A percentile compares a stretch with the other conserved stretches of the same genome.
Evolutionary conservation across 306 rosid genomes (phyloP).

Genomic region (Cucurbita moschata): DNA sequence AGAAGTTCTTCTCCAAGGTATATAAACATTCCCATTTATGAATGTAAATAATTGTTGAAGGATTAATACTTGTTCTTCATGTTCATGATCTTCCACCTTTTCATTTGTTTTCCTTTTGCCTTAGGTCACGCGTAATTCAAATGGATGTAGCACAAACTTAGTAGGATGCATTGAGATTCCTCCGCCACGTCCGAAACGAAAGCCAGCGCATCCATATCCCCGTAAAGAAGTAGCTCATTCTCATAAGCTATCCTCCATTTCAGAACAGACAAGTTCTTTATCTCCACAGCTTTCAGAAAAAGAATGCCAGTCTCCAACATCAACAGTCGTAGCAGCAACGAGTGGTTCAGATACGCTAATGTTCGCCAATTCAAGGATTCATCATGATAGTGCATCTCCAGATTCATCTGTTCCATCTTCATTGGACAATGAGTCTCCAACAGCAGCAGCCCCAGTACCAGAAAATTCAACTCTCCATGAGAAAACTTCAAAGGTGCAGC

Average conservation of each 20-base stretch:
- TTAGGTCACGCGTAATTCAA: conserved; percentile 38
- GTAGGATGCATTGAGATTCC: conserved; percentile 62
- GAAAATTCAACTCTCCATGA: conserved; percentile 11
- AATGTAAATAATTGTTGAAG: conserved; percentile 11
- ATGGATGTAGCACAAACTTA: conserved; percentile 16
- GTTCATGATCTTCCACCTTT: neutral
- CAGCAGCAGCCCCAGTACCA: conserved; percentile 14
- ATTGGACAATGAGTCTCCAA: conserved; percentile 25
- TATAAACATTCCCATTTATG: conserved; percentile 10
- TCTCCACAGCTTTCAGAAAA: conserved; percentile 37
- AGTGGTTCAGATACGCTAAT: conserved; percentile 33
- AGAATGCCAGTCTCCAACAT: conserved; percentile 59
- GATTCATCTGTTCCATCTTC: conserved; percentile 20
- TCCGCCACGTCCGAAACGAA: conserved; percentile 77
- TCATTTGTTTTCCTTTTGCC: conserved; percentile 2
- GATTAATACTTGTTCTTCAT: neutral
- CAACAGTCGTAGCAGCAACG: conserved; percentile 29
- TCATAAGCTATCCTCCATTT: conserved; percentile 14
- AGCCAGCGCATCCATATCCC: conserved; percentile 83
- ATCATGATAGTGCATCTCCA: conserved; percentile 38
- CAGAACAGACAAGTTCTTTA: conserved; percentile 28
- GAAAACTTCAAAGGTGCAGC: conserved; percentile 34
- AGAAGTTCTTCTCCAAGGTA: conserved; percentile 88
- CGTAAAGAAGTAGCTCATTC: conserved; percentile 38
- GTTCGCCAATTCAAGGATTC: conserved; percentile 34